phyloP scores from a whole-genome alignment of 257 asterid genomes.

The Jaltomata sinuosa region DNA sequence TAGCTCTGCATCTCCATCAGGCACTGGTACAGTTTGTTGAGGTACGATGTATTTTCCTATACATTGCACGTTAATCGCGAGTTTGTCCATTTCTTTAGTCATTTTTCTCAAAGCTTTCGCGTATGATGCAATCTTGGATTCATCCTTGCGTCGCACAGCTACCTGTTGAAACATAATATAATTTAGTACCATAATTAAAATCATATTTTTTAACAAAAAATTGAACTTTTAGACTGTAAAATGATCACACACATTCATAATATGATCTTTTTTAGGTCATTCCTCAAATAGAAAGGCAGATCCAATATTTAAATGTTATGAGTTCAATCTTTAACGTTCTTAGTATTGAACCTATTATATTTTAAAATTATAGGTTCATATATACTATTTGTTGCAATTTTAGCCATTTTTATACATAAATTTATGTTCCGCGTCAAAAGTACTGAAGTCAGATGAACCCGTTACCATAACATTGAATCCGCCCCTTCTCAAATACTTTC shows the following conservation, averaged over 20 bases:
- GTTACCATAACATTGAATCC: no score
- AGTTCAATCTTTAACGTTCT: no score
- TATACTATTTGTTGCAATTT: no score
- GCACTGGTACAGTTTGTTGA: conserved; percentile 1
- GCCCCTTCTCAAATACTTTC: not conserved
- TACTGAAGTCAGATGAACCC: no score
- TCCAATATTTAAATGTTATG: no score
- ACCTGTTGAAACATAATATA: conserved; percentile 3
- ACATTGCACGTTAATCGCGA: conserved; percentile 12
- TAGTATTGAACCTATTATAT: no score
- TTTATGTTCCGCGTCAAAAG: no score
- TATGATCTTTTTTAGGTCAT: no score
- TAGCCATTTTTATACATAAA: no score
- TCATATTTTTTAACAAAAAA: not conserved
- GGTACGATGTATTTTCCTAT: conserved; percentile 17
- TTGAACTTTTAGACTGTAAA: not conserved
- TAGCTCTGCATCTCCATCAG: conserved; percentile 39
- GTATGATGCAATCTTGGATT: conserved; percentile 13
- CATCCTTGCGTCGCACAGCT: conserved; percentile 49
- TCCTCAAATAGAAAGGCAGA: no score
- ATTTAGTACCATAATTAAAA: not conserved
- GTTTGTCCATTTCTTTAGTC: conserved; percentile 48
- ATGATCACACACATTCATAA: not conserved
- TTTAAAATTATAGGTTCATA: no score
- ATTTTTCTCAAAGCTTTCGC: conserved; percentile 33